Percentiles rank a stretch among this genome's conserved stretches.
Evolutionary conservation across 2,329 filamentous ascomycete species (phyloP).

Genomic region (Arthrobotrys conoides): DNA sequence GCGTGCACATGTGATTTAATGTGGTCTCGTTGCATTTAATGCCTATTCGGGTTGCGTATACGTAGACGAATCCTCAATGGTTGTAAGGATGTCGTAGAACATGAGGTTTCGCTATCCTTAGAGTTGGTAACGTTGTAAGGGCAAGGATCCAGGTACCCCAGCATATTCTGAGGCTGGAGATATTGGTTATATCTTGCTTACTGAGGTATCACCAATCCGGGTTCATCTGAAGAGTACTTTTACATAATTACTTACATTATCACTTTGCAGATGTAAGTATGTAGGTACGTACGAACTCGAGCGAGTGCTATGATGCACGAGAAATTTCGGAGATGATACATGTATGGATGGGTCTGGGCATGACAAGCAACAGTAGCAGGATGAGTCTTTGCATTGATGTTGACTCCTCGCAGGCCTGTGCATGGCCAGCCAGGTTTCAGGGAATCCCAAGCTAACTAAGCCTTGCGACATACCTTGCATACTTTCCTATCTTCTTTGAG

Average conservation of each 20-base stretch:
- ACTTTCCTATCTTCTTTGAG: neutral
- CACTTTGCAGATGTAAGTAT: neutral
- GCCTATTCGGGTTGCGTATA: neutral
- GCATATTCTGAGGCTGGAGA: neutral
- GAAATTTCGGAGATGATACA: neutral
- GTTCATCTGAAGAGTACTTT: no score
- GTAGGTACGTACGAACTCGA: no score
- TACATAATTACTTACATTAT: neutral
- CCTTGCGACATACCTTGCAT: constrained; percentile 56
- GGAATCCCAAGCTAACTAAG: constrained; percentile 46
- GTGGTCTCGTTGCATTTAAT: no score
- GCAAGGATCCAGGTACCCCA: constrained; percentile 1
- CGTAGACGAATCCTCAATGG: neutral
- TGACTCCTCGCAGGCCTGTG: constrained; percentile 28
- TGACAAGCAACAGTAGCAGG: neutral
- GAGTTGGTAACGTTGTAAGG: neutral
- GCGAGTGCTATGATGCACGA: no score
- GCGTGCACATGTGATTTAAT: constrained; percentile 20
- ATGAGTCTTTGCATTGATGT: constrained; percentile 33
- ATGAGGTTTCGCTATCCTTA: neutral
- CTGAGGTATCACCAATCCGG: constrained; percentile 1
- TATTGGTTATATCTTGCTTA: neutral
- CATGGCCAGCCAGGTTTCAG: constrained; percentile 35
- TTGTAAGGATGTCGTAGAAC: neutral
- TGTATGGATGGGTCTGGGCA: constrained; percentile 2